Base-by-base conservation (phyloP, 257 asterid species). In the Mitragyna speciosa region DNA sequence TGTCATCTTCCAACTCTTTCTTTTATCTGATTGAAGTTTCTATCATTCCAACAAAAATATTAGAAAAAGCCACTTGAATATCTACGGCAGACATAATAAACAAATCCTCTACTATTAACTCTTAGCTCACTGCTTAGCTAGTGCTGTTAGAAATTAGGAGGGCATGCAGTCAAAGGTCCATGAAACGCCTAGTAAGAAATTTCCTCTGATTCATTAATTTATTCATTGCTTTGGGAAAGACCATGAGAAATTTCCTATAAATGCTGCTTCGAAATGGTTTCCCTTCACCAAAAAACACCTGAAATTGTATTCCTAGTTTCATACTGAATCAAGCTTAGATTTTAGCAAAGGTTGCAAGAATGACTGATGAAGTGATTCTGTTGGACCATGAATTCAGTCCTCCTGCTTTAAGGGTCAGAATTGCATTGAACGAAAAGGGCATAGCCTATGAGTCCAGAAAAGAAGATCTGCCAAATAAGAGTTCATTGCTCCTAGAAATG, bases 401-500 rank as follows among this genome's bases (percentile, higher is more conserved):
- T 2, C 76, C 70, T 31, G 78, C 83, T 45, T 49, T 58, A 56
- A 79, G 80, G 66, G 86, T 68, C 6, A 65, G 58, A 31, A 48
- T 83, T 45, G 72, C 83, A 8, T 33, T 83, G 12, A 52, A 66
- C 58, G 79, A 75, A 11, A 80, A 83, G 22, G 79, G 79, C 19
- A 14, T 80, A 36, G 41, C 63, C 7, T 83, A 14, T 19, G 80
- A 48, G 36, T 81, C 59, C 63, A 43, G 26, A 19, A 73, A 79
- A 1, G 76, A 83, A 15, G 39, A 76, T 33, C 16, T 79, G 33
- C 17, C 36, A 2, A 49, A 70, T 41, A 83, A 80, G 71, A 80
- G 86, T 26, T 33, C 51, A 11, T 48, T 76, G 14, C 86, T 83
- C 26, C 56, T 71, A n/a, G 36, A 80, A 30, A 76, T 83, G 80